Evolutionary conservation across 345 rosid species (phyloP), one percentile per base, ranked within the genome.

Genomic region (Salix udensis): DNA sequence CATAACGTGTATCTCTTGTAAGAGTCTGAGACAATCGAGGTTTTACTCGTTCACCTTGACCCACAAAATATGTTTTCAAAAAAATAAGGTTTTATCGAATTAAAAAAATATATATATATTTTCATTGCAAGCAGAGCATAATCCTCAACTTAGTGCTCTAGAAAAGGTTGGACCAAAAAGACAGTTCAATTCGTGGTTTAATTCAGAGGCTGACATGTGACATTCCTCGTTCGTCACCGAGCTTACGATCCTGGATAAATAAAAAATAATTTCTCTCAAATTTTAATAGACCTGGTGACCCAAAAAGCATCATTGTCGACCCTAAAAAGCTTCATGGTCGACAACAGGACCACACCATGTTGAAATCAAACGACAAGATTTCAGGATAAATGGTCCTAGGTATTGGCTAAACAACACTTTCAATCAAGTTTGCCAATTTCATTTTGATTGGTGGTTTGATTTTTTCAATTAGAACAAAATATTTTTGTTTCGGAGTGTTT

Each of bases 1-100:
- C 5, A 31, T 0, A 31, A 0, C 0, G 4, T 31, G 4, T 4
- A 31, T 31, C 4, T 31, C 0, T 4, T 31, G 34, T 31, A 34
- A 34, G 6, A 34, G 0, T 34, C 0, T 5, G 0, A 5, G 6
- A 34, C 0, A 0, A 5, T 0, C 0, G 0, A 5, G 6, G 1
- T 34, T 34, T 34, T 34, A 34, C 7, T 34, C 37, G 1, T 34
- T 5, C 6, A 34, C 1, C 0, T 5, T 0, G 1, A 5, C 1
- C 0, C 7, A 5, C 0, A 5, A 34, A 36, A 36, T 36, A 36
- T 36, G 1, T 5, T 5, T 36, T 36, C 0, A 34, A 34, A 34
- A 34, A 34, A 34, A 5, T 30, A 67, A 46, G 26, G 26, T 24
- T 24, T 24, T n/a, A n/a, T n/a, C n/a, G n/a, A n/a, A n/a, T n/a